A percentile compares a stretch with the other conserved stretches of the same genome.
Conservation (phyloP, 805 yeast genomes). For the Jamesozyma jinghongensis region DNA sequence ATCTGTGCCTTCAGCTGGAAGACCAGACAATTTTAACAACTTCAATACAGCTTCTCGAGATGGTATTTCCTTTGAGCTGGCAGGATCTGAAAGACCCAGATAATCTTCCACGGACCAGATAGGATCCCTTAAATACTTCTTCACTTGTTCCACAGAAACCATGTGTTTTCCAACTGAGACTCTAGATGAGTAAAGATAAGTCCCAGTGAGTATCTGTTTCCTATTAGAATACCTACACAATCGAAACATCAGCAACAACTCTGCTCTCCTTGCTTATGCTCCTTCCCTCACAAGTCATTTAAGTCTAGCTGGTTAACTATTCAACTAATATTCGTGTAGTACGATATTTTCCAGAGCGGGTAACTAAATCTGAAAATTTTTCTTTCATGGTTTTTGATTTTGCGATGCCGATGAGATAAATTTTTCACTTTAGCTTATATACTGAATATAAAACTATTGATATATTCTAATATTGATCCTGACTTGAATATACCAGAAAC, state of each 20-base stretch:
- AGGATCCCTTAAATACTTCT: slow-evolving; percentile 1
- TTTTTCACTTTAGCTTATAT: neutral
- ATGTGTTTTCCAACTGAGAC: neutral
- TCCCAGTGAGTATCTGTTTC: too few species aligned
- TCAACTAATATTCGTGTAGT: too few species aligned
- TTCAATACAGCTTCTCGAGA: slow-evolving; percentile 16
- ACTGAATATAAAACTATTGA: neutral
- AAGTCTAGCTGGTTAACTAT: too few species aligned
- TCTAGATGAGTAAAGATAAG: neutral
- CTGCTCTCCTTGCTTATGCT: neutral
- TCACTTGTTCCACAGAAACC: neutral
- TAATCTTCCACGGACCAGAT: slow-evolving; percentile 2
- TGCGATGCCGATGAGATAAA: slow-evolving; percentile 4
- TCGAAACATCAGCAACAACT: neutral
- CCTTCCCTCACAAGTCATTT: too few species aligned
- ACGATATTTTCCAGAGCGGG: too few species aligned
- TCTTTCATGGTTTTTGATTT: neutral
- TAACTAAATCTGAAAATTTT: slow-evolving; percentile 2
- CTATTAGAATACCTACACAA: neutral
- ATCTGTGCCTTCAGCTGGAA: slow-evolving; percentile 28
- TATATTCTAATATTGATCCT: too few species aligned
- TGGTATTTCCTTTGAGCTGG: slow-evolving; percentile 1
- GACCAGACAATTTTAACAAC: slow-evolving; percentile 42
- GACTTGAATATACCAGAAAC: too few species aligned
- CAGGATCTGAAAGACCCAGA: neutral